These are phyloP conservation scores for Cardamine chenopodiifolia DNA, from an alignment of 345 rosid genomes.

Conservation along the genomic window DNA sequence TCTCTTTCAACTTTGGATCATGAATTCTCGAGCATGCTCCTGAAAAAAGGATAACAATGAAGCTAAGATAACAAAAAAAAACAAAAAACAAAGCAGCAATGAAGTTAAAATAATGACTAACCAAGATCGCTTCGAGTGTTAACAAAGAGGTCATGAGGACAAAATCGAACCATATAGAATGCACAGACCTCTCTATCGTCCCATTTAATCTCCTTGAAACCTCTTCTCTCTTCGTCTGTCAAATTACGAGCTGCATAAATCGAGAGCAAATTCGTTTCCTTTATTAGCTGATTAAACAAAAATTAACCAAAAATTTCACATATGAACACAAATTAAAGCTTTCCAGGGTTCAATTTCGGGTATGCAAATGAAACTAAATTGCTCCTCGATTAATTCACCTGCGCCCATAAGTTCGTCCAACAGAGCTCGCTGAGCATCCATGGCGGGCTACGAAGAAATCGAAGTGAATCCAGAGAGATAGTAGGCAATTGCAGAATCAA, in stretches of 20 bases:
- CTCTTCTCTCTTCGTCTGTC: constrained; percentile 87
- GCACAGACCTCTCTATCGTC: constrained; percentile 94
- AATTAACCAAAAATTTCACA: background rate
- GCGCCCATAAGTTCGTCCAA: constrained; percentile 98
- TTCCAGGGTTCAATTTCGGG: background rate
- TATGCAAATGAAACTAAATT: constrained; percentile 7
- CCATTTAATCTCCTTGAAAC: constrained; percentile 82
- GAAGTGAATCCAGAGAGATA: background rate
- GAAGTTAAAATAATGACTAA: constrained; percentile 36
- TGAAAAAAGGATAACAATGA: constrained; percentile 40
- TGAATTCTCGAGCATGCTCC: constrained; percentile 91
- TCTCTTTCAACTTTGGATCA: constrained; percentile 92
- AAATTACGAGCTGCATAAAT: constrained; percentile 71
- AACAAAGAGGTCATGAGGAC: constrained; percentile 98
- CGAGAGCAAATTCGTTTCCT: constrained; percentile 4
- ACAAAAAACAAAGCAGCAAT: background rate
- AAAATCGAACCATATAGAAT: constrained; percentile 92
- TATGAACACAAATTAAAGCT: background rate
- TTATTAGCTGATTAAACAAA: background rate
- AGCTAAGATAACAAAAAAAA: background rate
- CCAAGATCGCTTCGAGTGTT: constrained; percentile 98
- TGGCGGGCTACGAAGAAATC: constrained; percentile 24
- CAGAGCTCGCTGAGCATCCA: constrained; percentile 97
- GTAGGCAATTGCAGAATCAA: background rate
- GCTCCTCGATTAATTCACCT: constrained; percentile 48